Base-by-base conservation (phyloP, 495 filamentous ascomycete species). In the Penicillium ochrochloron region DNA sequence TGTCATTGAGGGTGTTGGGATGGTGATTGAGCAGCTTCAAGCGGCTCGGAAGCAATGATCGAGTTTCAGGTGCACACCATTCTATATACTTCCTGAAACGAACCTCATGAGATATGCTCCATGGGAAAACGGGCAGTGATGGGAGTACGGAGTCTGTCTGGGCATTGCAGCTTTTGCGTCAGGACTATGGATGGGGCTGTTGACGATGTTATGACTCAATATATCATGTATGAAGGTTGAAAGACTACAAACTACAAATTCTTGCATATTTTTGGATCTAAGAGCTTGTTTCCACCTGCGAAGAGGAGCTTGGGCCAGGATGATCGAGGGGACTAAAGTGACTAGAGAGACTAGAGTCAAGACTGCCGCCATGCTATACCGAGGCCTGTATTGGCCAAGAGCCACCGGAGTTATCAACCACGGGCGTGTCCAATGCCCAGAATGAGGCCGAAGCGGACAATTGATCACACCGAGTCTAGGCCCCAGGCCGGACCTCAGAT, bases 1-100 rank as follows among this genome's bases (percentile, higher is more conserved):
- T 54, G 90, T 93, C 42, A 84, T 92, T 53, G 84, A 88, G 69
- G 91, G 88, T 1, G 84, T 90, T 31, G 81, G 82, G 39, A 77
- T 89, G 66, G 85, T 84, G 25, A 76, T 87, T 54, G 61, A 82
- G 77, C 76, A 77, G 68, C 64, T 82, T 34, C 51, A 54, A 64
- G 62, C 71, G 64, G 68, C 74, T 66, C 63, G 75, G 62, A 70
- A 72, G 57, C 65, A 73, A 67, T 23, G 60, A 61, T 68, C 21
- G 21, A 33, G 39, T 6, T n/a, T 3, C 25, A 44, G 19, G 31
- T 21, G 31, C 21, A 48, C 25, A 48, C 4, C 44, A 23, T 48
- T 15, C n/a, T 3, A 41, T 23, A 21, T 21, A 21, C 19, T 21
- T 10, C 44, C 12, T 48, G 44, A 19, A 12, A 44, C 9, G 42